These are phyloP conservation scores for Didymella pinodella DNA, from an alignment of 2,329 filamentous ascomycete genomes.

Conservation along the genomic window DNA sequence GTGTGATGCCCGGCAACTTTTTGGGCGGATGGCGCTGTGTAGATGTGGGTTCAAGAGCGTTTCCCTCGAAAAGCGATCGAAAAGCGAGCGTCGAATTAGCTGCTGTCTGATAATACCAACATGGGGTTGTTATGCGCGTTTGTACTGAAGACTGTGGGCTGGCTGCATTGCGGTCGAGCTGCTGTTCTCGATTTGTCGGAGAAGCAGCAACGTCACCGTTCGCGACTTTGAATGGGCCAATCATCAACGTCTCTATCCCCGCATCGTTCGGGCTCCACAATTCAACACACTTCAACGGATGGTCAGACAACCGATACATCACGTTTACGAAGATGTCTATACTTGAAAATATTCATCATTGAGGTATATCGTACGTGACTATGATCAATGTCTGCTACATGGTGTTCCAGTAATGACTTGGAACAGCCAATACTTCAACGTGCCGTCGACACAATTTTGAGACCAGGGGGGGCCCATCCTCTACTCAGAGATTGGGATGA, in stretches of 20 bases:
- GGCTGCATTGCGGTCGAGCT: neutral
- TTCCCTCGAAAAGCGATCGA: neutral
- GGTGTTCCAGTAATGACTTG: neutral
- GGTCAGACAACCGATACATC: too few relatives aligned
- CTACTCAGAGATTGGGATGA: conserved; percentile 23
- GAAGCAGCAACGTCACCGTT: conserved; percentile 18
- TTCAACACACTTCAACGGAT: too few relatives aligned
- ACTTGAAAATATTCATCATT: neutral
- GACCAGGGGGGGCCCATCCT: neutral
- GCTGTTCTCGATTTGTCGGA: neutral
- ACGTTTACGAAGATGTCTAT: neutral
- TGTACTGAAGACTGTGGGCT: neutral
- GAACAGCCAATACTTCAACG: neutral
- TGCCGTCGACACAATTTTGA: neutral
- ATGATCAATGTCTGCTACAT: neutral
- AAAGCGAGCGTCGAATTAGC: neutral
- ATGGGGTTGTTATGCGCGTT: neutral
- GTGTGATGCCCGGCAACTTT: neutral
- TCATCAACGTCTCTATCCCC: conserved; percentile 4
- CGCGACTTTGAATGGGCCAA: neutral
- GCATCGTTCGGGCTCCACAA: neutral
- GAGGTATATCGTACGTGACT: conserved; percentile 4
- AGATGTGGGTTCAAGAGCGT: neutral
- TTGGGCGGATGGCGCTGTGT: neutral
- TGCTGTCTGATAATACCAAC: neutral